A percentile compares a stretch with the other conserved stretches of the same genome.
Conservation (phyloP, 2,329 filamentous ascomycete genomes). For the Verticillium isaacii region DNA sequence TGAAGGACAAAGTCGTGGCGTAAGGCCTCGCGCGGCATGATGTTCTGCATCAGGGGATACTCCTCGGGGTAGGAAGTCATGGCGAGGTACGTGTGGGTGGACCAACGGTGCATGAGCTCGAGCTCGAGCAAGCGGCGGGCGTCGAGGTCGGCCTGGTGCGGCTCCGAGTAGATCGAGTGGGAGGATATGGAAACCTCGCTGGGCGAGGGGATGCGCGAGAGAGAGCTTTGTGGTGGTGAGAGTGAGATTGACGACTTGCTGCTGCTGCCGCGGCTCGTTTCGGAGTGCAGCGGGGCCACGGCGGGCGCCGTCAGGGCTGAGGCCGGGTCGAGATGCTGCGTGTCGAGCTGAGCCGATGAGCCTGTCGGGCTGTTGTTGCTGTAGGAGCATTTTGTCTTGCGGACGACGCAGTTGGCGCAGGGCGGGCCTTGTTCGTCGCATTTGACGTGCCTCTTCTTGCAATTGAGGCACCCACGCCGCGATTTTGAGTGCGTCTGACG, state of each 20-base stretch:
- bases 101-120: conserved; percentile 48
- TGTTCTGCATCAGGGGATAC: conserved; percentile 24
- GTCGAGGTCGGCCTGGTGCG: conserved; percentile 1
- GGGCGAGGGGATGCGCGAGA: background rate
- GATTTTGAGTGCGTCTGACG: conserved; percentile 27
- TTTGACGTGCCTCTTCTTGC: conserved; percentile 30
- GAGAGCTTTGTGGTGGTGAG: background rate
- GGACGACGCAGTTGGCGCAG: conserved; percentile 25
- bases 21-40: conserved; percentile 28
- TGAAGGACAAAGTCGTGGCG: conserved; percentile 33
- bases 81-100: conserved; percentile 36
- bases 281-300: background rate
- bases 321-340: background rate
- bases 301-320: background rate
- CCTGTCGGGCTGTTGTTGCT: background rate
- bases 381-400: conserved; percentile 9
- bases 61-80: conserved; percentile 32
- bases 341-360: background rate
- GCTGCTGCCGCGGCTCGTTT: background rate
- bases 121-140: conserved; percentile 31
- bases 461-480: conserved; percentile 24
- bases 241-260: background rate
- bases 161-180: background rate
- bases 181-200: background rate
- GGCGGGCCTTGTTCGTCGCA: conserved; percentile 31